Conservation (phyloP, 345 rosid species). For the Erodium maritimum region DNA sequence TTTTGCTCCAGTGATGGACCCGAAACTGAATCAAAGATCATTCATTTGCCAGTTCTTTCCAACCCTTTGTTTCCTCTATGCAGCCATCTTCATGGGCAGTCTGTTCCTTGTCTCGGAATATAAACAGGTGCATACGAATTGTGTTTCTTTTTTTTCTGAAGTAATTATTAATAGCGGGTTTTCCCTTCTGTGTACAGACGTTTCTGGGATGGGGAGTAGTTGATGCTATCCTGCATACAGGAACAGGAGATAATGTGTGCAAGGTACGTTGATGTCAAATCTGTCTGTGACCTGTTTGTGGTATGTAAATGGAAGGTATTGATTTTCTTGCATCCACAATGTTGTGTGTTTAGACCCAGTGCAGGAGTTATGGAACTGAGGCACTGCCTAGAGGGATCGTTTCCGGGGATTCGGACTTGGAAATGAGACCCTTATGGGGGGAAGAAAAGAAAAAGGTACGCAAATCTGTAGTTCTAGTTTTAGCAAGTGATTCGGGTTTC, state of each 20-base stretch:
- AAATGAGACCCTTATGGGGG: slow-evolving; percentile 58
- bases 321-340: slow-evolving; percentile 1
- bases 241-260: background rate
- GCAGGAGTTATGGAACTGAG: slow-evolving; percentile 33
- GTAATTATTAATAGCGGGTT: background rate
- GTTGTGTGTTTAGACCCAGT: slow-evolving; percentile 20
- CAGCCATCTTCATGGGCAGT: background rate
- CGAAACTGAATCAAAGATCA: background rate
- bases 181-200: background rate
- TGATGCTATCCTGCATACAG: background rate
- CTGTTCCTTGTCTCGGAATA: background rate
- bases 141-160: background rate
- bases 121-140: background rate
- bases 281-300: background rate
- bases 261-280: background rate
- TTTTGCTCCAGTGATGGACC: background rate
- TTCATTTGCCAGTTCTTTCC: background rate
- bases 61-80: background rate
- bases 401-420: slow-evolving; percentile 50
- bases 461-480: background rate
- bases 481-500: background rate
- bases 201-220: background rate
- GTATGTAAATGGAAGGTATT: background rate
- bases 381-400: slow-evolving; percentile 58
- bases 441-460: slow-evolving; percentile 26